Percentiles rank a stretch among this genome's conserved stretches.
Evolutionary conservation across 768 basidiomycete species (phyloP).

Genomic region (Termitomyces sp.): DNA sequence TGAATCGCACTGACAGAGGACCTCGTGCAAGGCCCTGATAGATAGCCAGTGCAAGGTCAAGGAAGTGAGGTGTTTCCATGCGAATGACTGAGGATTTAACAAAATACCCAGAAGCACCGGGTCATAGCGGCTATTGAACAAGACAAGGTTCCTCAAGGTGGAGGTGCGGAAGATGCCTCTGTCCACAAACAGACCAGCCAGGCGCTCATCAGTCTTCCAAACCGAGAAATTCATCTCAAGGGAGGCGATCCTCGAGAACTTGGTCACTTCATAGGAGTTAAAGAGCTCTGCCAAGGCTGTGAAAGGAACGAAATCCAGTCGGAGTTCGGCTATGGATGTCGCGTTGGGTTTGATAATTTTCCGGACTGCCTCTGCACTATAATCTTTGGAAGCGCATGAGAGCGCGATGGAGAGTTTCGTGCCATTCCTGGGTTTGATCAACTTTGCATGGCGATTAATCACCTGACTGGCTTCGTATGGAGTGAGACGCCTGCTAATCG

Average conservation of each 20-base stretch:
- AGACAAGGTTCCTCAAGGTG: slow-evolving; percentile 2
- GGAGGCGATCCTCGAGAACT: neutral
- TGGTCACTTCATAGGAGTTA: neutral
- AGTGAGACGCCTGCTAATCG: slow-evolving; percentile 2
- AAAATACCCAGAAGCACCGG: neutral
- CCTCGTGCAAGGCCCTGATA: neutral
- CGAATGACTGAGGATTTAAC: neutral
- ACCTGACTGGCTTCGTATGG: neutral
- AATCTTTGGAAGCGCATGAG: slow-evolving; percentile 1
- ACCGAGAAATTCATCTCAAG: slow-evolving; percentile 2
- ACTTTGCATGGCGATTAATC: neutral
- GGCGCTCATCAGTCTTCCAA: neutral
- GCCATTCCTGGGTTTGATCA: neutral
- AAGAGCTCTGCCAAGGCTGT: neutral
- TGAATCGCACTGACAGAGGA: slow-evolving; percentile 1
- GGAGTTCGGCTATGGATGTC: neutral
- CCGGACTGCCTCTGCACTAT: neutral
- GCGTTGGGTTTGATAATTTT: slow-evolving; percentile 2
- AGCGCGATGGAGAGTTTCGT: neutral
- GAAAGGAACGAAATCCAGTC: slow-evolving; percentile 3
- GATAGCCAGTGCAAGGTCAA: neutral
- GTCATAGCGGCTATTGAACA: neutral
- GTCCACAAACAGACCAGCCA: neutral
- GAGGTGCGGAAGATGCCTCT: neutral
- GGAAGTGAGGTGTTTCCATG: neutral